Conservation (phyloP, 768 basidiomycete species). For the Kwoniella heveanensis region DNA sequence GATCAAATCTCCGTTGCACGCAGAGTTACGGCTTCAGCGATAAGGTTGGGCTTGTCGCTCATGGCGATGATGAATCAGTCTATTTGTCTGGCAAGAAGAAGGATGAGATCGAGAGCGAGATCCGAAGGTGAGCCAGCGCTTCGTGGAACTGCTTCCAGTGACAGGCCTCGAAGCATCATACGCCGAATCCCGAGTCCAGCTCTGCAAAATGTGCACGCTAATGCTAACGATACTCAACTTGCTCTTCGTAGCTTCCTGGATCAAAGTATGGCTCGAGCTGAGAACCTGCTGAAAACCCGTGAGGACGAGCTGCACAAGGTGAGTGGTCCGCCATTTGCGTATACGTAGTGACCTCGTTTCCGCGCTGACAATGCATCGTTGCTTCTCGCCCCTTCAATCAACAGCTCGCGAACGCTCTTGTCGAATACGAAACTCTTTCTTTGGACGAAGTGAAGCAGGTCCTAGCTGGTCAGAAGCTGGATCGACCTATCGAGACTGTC, state of each 20-base stretch:
- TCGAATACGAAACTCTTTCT: conserved; percentile 92
- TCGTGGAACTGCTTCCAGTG: too few species aligned
- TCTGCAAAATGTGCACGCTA: too few species aligned
- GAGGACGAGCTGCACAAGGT: conserved; percentile 72
- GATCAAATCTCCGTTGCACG: too few species aligned
- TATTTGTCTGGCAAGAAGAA: conserved; percentile 72
- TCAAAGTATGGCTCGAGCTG: conserved; percentile 69
- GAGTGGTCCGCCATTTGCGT: conserved; percentile 12
- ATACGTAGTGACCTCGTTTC: not conserved
- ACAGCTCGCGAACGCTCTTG: conserved; percentile 84
- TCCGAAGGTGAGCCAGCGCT: conserved; percentile 73
- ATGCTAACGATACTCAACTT: not conserved
- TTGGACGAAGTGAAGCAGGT: conserved; percentile 83
- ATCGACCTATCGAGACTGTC: conserved; percentile 23
- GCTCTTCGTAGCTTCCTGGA: conserved; percentile 63
- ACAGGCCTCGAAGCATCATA: too few species aligned
- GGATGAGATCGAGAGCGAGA: conserved; percentile 85
- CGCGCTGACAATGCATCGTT: not conserved
- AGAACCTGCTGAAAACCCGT: conserved; percentile 65
- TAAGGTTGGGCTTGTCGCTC: conserved; percentile 70
- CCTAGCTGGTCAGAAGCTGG: conserved; percentile 70
- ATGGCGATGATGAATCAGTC: conserved; percentile 71
- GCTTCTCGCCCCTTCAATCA: not conserved
- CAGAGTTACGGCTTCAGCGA: conserved; percentile 57
- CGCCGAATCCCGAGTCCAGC: too few species aligned